Conservation (phyloP, 192 early-diverging fungal species). For the Gigaspora rosea region DNA sequence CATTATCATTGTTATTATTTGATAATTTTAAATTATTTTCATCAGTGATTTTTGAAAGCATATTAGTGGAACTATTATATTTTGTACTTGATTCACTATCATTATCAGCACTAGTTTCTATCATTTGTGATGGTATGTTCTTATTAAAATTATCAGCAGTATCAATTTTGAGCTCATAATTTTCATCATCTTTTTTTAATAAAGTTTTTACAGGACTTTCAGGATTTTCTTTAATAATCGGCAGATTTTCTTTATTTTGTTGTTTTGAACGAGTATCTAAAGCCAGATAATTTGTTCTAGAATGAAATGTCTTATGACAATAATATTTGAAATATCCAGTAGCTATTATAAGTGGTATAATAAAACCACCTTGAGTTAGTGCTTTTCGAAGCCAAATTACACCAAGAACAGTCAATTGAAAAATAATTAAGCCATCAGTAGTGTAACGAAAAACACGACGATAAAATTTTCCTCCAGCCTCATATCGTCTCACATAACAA, state of each 20-base stretch:
- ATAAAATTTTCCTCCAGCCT: conserved; percentile 57
- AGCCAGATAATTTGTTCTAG: conserved; percentile 46
- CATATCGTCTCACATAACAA: conserved; percentile 61
- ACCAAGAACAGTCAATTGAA: conserved; percentile 60
- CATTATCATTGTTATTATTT: too few relatives aligned
- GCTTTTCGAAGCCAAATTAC: conserved; percentile 54
- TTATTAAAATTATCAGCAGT: too few relatives aligned
- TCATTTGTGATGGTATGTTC: too few relatives aligned
- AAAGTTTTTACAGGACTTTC: not conserved
- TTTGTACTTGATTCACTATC: too few relatives aligned
- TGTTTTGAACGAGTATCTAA: conserved; percentile 38
- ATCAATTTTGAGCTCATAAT: too few relatives aligned
- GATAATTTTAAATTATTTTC: too few relatives aligned
- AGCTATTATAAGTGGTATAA: conserved; percentile 47
- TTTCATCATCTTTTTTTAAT: not conserved
- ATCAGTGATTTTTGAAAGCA: too few relatives aligned
- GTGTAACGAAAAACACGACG: conserved; percentile 57
- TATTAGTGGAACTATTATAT: too few relatives aligned
- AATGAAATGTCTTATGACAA: conserved; percentile 47
- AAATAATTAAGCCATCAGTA: conserved; percentile 58
- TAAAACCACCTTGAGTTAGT: conserved; percentile 41
- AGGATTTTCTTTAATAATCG: not conserved
- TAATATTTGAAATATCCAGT: conserved; percentile 52
- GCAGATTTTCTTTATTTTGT: not conserved
- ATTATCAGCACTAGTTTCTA: too few relatives aligned